phyloP scores from a whole-genome alignment of 2,329 filamentous ascomycete genomes.

The Fusarium euwallaceae region DNA sequence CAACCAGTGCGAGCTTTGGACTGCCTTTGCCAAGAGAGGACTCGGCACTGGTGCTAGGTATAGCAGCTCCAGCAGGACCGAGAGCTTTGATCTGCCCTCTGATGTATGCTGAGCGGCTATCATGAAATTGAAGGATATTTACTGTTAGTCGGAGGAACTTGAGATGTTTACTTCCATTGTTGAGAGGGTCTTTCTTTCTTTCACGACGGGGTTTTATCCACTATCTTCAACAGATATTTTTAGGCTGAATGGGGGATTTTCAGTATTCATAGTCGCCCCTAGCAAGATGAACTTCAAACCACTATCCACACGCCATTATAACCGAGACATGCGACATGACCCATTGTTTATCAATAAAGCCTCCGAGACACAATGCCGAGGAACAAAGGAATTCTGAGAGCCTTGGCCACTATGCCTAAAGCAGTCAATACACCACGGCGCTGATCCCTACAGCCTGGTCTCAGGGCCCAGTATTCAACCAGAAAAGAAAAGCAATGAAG shows the following conservation, averaged over 20 bases:
- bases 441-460: neutral
- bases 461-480: too few species aligned
- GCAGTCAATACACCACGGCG: neutral
- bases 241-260: too few species aligned
- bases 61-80: slow-evolving; percentile 43
- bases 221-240: neutral
- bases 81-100: slow-evolving; percentile 49
- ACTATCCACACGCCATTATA: neutral
- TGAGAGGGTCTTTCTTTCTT: neutral
- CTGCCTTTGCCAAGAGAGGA: slow-evolving; percentile 69
- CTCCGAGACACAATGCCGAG: neutral
- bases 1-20: slow-evolving; percentile 67
- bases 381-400: neutral
- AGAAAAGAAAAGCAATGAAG: too few species aligned
- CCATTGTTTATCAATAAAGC: neutral
- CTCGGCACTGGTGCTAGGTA: slow-evolving; percentile 58
- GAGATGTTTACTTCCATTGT: neutral
- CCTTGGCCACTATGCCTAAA: neutral
- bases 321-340: neutral
- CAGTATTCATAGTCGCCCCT: neutral
- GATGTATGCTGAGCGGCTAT: slow-evolving; percentile 39
- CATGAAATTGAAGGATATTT: neutral
- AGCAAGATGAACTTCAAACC: neutral
- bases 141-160: neutral
- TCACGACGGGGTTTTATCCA: neutral